phyloP scores from a whole-genome alignment of 169 alveolate species.

The Condylostoma magnum region DNA sequence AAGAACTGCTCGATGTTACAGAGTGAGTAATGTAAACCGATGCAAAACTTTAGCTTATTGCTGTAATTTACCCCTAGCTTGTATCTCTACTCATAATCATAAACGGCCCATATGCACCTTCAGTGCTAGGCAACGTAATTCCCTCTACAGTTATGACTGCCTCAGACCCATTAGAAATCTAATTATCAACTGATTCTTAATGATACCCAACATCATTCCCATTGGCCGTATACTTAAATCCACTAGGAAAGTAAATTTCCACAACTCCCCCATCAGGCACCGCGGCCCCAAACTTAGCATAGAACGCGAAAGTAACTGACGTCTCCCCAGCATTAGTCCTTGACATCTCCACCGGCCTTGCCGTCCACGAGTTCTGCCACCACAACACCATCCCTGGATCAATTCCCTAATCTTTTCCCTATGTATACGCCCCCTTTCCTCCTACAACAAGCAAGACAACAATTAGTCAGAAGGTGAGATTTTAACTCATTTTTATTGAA shows the following conservation, averaged over 20 bases:
- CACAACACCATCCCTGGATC: no score
- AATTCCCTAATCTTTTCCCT: no score
- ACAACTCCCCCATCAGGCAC: background rate
- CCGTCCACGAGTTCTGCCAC: no score
- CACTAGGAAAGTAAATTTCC: background rate
- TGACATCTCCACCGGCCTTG: conserved; percentile 7
- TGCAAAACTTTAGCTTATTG: background rate
- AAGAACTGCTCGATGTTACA: background rate
- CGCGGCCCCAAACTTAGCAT: background rate
- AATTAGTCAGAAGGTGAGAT: no score
- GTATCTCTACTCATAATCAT: background rate
- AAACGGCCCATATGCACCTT: background rate
- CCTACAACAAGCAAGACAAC: no score
- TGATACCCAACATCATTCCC: background rate
- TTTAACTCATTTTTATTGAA: no score
- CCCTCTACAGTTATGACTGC: background rate
- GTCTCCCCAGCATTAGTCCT: background rate
- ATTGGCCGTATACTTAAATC: background rate
- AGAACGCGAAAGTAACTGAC: background rate
- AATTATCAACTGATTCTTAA: background rate
- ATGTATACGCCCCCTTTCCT: no score
- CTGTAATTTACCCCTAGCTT: background rate
- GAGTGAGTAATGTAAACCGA: background rate
- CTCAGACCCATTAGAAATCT: background rate
- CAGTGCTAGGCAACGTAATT: background rate